Evolutionary conservation across 805 yeast genomes (phyloP), one percentile per base, ranked within the genome.

Genomic region (Barnettozyma populi): DNA sequence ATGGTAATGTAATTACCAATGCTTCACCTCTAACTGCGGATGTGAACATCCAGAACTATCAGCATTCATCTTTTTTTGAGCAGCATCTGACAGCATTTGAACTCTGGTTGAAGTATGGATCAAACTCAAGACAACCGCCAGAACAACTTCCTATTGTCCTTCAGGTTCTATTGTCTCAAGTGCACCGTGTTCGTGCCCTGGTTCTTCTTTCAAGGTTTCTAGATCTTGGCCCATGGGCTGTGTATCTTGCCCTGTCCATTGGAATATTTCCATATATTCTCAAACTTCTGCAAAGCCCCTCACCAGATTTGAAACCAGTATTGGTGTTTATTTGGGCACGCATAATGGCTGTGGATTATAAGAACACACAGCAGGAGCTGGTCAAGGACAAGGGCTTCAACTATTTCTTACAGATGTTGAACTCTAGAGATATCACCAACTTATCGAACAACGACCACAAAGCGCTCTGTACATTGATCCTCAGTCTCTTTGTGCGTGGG

Each of bases 221-320:
- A 38, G 99, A 94, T 65, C 68, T 94, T 34, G 99, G 99, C 0
- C 97, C 99, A 0, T 89, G 97, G 95, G 98, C 99, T 0, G 98
- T 94, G 0, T 87, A 90, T 57, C 70, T 90, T 27, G 95, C 97
- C 0, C 69, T 94, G 29, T 87, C 96, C 7, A 90, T 94, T 54
- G 98, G 98, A 20, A 92, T 94, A 27, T 94, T 92, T 66, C 98
- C 98, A 0, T 94, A 94, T 61, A 96, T 94, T 29, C 71, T 92
- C 46, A 89, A 90, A 57, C 73, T 94, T 20, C 69, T 94, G 31
- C 98, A 92, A 62, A 84, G 95, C 50, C 98, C 98, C 0, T 97
- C 98, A 0, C 95, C 88, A 24, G 98, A 94, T 60, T 72, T 94
- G 50, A 90, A 90, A 59, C 98, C 98, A 0, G 96, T 92, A 3